Evolutionary conservation across 2,329 filamentous ascomycete species (phyloP), one percentile per base, ranked within the genome.

Genomic region (Alternaria sp.): DNA sequence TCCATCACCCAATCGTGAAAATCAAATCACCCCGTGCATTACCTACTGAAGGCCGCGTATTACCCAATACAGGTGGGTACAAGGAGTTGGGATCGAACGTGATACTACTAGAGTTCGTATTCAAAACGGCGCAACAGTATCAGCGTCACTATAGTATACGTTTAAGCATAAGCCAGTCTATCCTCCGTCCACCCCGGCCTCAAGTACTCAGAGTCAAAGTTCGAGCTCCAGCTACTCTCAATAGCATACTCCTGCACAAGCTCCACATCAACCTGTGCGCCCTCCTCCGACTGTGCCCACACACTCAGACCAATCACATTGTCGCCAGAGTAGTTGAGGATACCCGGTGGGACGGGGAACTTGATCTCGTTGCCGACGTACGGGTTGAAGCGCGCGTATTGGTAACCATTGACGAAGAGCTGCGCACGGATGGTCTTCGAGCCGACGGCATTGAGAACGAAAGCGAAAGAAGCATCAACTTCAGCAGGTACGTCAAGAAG

Each of bases 361-460:
- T 83, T 80, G 15, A 85, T 81, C 77, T 90, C 88, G 50, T 88
- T 86, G 0, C 88, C 88, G 43, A 90, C 87, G 54, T 86, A 83
- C 0, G 88, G 87, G 62, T 86, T 85, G 69, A 85, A 90, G 8
- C 86, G 83, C 2, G 86, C 88, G 67, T 88, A 90, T 70, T 89
- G 87, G 69, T 89, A 90, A 0, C 88, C 88, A 59, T 90, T 90
- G n/a, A 90, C 83, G 59, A 87, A 90, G 3, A 90, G 73, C 68
- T 88, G 83, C 0, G 84, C 85, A 11, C 88, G 82, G 12, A 86
- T 82, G 0, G 82, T 81, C 15, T 79, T 76, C 6, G 81, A 79
- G 0, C 78, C 75, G 0, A 83, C 80, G 0, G 85, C 84, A 0
- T 81, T 82, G 3, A 90, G 77, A 3, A 83, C 79, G 69, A 90